Evolutionary conservation across 768 basidiomycete species (phyloP).

Genomic region (Rhizopogon sp.): DNA sequence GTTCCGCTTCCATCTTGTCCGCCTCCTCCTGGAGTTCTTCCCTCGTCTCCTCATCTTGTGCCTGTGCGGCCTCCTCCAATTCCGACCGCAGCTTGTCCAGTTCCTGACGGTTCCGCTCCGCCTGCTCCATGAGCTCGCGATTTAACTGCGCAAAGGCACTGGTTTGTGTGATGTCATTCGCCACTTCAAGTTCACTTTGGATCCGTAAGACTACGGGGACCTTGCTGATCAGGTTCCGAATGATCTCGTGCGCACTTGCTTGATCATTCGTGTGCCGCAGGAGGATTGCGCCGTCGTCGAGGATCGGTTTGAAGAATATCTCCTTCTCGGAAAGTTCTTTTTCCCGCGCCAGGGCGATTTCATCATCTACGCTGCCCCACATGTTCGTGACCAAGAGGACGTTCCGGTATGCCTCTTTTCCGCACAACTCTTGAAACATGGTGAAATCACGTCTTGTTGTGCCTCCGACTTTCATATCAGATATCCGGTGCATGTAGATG

Average conservation of each 20-base stretch:
- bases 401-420: conserved; percentile 43
- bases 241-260: conserved; percentile 40
- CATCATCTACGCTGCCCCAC: conserved; percentile 39
- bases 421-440: conserved; percentile 51
- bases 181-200: conserved; percentile 47
- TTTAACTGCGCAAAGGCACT: conserved; percentile 48
- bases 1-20: conserved; percentile 24
- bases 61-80: conserved; percentile 39
- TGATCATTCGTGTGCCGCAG: conserved; percentile 37
- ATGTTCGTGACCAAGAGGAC: conserved; percentile 50
- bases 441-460: conserved; percentile 43
- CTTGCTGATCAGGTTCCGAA: conserved; percentile 37
- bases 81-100: conserved; percentile 41
- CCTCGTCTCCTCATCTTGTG: conserved; percentile 42
- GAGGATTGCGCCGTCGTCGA: conserved; percentile 40
- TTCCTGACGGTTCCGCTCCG: conserved; percentile 41
- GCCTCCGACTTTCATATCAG: conserved; percentile 44
- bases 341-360: conserved; percentile 37
- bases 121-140: conserved; percentile 42
- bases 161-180: conserved; percentile 47
- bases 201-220: conserved; percentile 43
- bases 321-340: conserved; percentile 34
- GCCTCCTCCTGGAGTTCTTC: conserved; percentile 39
- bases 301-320: conserved; percentile 46
- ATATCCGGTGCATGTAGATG: conserved; percentile 50